phyloP scores from a whole-genome alignment of 129 eudicot species.

The Kitagawia praeruptora region DNA sequence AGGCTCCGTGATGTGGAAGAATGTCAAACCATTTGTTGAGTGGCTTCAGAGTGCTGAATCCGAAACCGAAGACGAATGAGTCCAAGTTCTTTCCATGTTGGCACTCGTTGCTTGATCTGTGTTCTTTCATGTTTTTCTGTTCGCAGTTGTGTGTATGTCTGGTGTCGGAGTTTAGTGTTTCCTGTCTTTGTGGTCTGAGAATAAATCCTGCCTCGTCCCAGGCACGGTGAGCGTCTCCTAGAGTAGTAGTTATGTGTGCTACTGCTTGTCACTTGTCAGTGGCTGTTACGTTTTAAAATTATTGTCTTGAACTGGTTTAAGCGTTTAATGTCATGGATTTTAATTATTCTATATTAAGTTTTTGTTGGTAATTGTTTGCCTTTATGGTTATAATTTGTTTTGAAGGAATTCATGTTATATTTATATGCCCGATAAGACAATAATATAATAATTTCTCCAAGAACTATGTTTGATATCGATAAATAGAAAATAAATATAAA shows the following conservation, averaged over 20 bases:
- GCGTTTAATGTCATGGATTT: not conserved
- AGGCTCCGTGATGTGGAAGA: conserved; percentile 38
- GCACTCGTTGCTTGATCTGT: not conserved
- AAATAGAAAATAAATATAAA: too few species aligned
- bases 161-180: not conserved
- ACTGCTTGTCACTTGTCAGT: not conserved
- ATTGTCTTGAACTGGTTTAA: not conserved
- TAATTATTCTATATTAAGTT: too few species aligned
- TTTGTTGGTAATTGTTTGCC: not conserved
- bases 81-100: not conserved
- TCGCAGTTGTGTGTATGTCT: not conserved
- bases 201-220: not conserved
- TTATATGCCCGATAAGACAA: too few species aligned
- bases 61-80: conserved; percentile 48
- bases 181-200: not conserved
- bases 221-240: not conserved
- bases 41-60: conserved; percentile 76
- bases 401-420: too few species aligned
- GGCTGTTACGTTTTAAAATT: not conserved
- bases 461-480: too few species aligned
- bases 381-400: too few species aligned
- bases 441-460: too few species aligned
- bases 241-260: too few species aligned
- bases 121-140: not conserved
- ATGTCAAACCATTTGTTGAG: conserved; percentile 58